Evolutionary conservation across 78 protist genomes (phyloP), one percentile per base, ranked within the genome.

Genomic region (Bigelowiella natans): DNA sequence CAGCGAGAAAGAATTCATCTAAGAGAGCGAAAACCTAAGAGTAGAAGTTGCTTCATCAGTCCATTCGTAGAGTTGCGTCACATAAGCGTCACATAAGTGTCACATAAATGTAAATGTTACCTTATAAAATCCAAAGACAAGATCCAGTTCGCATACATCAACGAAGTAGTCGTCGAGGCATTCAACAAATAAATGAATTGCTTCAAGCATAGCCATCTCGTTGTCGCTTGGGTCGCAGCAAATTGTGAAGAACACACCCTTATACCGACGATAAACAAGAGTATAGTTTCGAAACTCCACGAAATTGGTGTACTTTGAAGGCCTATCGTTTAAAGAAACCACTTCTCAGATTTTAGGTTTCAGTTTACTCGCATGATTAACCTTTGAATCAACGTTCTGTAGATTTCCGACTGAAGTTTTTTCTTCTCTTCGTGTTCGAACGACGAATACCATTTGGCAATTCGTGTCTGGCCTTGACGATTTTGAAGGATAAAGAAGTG

Each of bases 81-180:
- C n/a, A n/a, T n/a, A n/a, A n/a, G n/a, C n/a, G n/a, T n/a, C n/a
- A n/a, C n/a, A n/a, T n/a, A n/a, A n/a, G n/a, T n/a, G n/a, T n/a
- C n/a, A n/a, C n/a, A n/a, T n/a, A 51, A 51, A 51, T 26, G 18
- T 18, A 26, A 51, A 51, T 18, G 18, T 18, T 2, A 94, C 97
- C 94, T 94, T 94, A 94, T 95, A 95, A 90, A 97, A 98, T 92
- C 96, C 95, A 95, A 93, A 98, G 37, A 98, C 99, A 2, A 98
- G 94, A 94, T 98, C 99, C n/a, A 97, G 91, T 88, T 98, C 99
- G 92, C 99, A 97, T 40, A 98, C 99, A 85, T 96, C 95, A 38
- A 97, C 98, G 90, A 98, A 98, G 90, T 94, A 97, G 64, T 94
- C 88, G 82, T 90, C 92, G 34, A 93, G 91, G 1, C 31, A 26